These are phyloP conservation scores for Dothiorella sarmentorum DNA, from an alignment of 2,329 filamentous ascomycete species.

Conservation along the genomic window DNA sequence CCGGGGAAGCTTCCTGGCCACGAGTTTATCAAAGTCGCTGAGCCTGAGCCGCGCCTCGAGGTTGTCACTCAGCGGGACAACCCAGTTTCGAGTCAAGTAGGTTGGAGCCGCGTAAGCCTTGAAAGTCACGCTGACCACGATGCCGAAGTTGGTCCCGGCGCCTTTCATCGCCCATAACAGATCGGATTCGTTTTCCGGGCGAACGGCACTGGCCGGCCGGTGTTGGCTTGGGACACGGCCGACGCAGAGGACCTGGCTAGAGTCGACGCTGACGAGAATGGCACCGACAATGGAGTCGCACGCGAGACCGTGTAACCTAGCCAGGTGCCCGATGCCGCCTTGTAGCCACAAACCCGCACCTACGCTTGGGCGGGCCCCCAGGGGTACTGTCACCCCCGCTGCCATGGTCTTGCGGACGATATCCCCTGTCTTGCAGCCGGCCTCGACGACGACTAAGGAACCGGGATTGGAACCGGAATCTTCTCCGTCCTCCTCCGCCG, in stretches of 20 bases:
- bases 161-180: slow-evolving; percentile 58
- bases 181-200: slow-evolving; percentile 48
- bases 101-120: slow-evolving; percentile 43
- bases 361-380: slow-evolving; percentile 61
- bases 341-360: slow-evolving; percentile 63
- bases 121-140: slow-evolving; percentile 55
- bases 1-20: slow-evolving; percentile 41
- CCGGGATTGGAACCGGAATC: slow-evolving; percentile 21
- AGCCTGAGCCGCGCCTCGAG: slow-evolving; percentile 38
- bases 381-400: slow-evolving; percentile 53
- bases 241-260: slow-evolving; percentile 48
- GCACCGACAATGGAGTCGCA: slow-evolving; percentile 61
- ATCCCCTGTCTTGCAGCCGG: slow-evolving; percentile 56
- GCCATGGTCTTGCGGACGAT: slow-evolving; percentile 49
- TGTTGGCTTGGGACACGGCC: slow-evolving; percentile 51
- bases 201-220: slow-evolving; percentile 40
- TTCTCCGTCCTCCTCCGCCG: slow-evolving; percentile 21
- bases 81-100: slow-evolving; percentile 35
- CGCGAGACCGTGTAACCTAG: slow-evolving; percentile 54
- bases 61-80: slow-evolving; percentile 26
- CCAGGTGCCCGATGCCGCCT: slow-evolving; percentile 61
- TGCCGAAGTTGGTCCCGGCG: slow-evolving; percentile 58
- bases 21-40: slow-evolving; percentile 36
- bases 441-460: slow-evolving; percentile 48
- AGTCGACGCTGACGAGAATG: slow-evolving; percentile 53